phyloP scores from a whole-genome alignment of 257 asterid species.

The Nicotiana obtusifolia region DNA sequence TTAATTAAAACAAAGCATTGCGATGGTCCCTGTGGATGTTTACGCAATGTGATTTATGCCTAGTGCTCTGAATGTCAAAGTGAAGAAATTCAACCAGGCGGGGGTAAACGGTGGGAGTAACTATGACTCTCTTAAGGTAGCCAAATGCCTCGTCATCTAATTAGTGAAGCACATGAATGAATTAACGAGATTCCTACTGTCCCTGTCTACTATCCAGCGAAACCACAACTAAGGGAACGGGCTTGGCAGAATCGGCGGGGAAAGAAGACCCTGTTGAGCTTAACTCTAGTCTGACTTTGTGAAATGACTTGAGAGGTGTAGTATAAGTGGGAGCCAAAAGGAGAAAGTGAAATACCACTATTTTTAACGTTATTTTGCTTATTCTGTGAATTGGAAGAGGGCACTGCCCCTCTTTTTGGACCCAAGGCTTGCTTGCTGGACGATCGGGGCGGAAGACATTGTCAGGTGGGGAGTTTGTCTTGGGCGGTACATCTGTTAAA shows the following conservation, averaged over 20 bases:
- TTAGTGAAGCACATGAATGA: conserved; percentile 36
- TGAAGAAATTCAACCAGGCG: conserved; percentile 40
- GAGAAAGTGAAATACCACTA: conserved; percentile 86
- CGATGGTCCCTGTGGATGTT: conserved; percentile 59
- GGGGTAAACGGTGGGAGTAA: conserved; percentile 39
- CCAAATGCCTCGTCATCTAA: conserved; percentile 54
- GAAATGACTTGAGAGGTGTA: conserved; percentile 30
- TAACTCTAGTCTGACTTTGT: conserved; percentile 54
- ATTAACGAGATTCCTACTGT: conserved; percentile 16
- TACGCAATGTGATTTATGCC: conserved; percentile 28
- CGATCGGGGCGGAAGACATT: conserved; percentile 33
- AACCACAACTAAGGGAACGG: neutral
- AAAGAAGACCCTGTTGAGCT: conserved; percentile 75
- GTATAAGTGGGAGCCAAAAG: conserved; percentile 59
- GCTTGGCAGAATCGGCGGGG: conserved; percentile 32
- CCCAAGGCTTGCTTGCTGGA: conserved; percentile 34
- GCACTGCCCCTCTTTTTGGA: conserved; percentile 57
- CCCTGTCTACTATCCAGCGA: conserved; percentile 8
- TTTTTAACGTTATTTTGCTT: conserved; percentile 80
- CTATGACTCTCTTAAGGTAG: conserved; percentile 49
- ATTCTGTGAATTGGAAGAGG: conserved; percentile 74
- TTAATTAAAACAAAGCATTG: conserved; percentile 61
- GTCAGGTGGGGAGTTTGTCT: conserved; percentile 36
- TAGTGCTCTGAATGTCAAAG: neutral
- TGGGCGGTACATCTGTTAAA: conserved; percentile 33